Evolutionary conservation across 2,329 filamentous ascomycete genomes (phyloP).

Genomic region (Colletotrichum cereale): DNA sequence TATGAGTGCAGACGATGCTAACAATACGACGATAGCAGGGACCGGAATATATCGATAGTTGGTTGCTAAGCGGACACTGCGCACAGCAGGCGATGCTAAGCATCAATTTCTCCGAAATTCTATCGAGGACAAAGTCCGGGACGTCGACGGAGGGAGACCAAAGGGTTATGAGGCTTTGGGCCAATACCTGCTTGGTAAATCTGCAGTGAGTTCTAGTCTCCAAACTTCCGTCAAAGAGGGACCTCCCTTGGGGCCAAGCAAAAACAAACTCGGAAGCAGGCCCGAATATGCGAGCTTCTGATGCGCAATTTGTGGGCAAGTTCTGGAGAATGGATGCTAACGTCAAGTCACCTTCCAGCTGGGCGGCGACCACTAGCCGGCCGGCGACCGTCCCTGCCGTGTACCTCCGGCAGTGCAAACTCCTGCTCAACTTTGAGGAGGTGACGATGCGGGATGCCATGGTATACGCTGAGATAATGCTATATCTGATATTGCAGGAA

Average conservation of each 20-base stretch:
- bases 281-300: no score
- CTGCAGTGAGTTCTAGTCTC: conserved; percentile 46
- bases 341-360: conserved; percentile 44
- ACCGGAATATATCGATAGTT: conserved; percentile 57
- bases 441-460: conserved; percentile 57
- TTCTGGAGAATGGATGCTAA: not conserved
- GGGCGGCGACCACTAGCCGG: conserved; percentile 56
- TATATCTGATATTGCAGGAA: conserved; percentile 53
- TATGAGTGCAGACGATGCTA: not conserved
- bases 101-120: conserved; percentile 56
- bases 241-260: no score
- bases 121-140: conserved; percentile 50
- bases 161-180: conserved; percentile 52
- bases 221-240: not conserved
- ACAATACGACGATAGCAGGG: conserved; percentile 8
- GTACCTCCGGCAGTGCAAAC: conserved; percentile 56
- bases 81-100: conserved; percentile 58
- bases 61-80: conserved; percentile 57
- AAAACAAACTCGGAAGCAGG: not conserved
- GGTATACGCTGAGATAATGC: conserved; percentile 54
- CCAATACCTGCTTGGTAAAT: conserved; percentile 53
- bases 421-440: conserved; percentile 55
- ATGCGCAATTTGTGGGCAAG: no score
- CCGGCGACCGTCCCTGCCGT: conserved; percentile 53
- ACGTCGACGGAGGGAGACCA: conserved; percentile 50